Evolutionary conservation across 805 yeast species (phyloP), one percentile per base, ranked within the genome.

Genomic region (Saturnispora gosingensis): DNA sequence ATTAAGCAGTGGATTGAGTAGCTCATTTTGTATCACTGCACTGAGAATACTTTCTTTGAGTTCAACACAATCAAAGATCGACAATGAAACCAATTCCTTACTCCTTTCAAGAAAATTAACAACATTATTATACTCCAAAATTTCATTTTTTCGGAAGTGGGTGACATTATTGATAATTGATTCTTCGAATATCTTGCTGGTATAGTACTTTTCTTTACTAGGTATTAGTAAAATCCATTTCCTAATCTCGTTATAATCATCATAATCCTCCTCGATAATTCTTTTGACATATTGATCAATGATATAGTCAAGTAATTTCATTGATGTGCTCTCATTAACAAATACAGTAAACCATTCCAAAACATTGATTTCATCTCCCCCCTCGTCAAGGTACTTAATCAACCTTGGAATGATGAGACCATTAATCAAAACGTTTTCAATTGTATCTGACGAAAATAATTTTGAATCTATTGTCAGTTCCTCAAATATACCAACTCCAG

Each of bases 401-500:
- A 49, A 27, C n/a, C 22, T 43, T 18, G 51, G 47, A 5, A 36
- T 28, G 16, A 49, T 43, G 9, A 49, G 16, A 11, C 20, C 36
- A 15, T 49, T 28, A 34, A 35, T n/a, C 16, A 49, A 25, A 15
- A 49, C 35, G 16, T 25, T 43, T 43, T 49, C 43, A 4, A 43
- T 43, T 13, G 35, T 36, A 9, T 6, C 18, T 7, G 34, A 7
- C 3, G 38, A 20, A 27, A 49, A 43, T n/a, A 49, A 18, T 8
- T 36, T 27, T 20, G 39, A 18, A 43, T 64, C 69, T n/a, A 58
- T 40, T 2, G 61, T 51, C 4, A 53, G n/a, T 20, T 61, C 67
- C 38, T 63, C 81, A 18, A 74, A 63, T 0, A 77, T 48, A 0
- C 53, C 53, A 22, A 49, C 28, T 15, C 54, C 54, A n/a, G 47